Evolutionary conservation across 1,139 yeast genomes (phyloP).

Genomic region (Candida glucosophila): DNA sequence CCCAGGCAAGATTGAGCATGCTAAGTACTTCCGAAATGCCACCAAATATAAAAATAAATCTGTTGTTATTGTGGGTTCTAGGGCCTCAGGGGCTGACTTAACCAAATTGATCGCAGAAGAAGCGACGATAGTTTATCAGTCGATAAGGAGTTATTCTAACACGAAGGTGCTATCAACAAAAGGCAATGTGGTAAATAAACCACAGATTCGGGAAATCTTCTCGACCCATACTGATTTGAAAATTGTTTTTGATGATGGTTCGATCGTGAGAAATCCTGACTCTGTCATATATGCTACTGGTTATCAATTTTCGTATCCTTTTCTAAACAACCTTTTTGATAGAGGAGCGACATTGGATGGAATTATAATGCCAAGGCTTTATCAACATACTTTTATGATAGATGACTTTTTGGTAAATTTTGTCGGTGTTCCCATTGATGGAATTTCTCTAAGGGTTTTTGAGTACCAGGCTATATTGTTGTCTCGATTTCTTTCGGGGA

Average conservation of each 20-base stretch:
- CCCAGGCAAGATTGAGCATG: constrained; percentile 24
- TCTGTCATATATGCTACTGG: constrained; percentile 37
- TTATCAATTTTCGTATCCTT: constrained; percentile 34
- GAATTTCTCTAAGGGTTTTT: constrained; percentile 28
- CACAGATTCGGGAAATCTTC: constrained; percentile 21
- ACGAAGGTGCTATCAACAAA: neutral
- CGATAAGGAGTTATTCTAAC: constrained; percentile 7
- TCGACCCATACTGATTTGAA: constrained; percentile 7
- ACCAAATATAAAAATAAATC: constrained; percentile 20
- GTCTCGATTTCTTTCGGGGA: constrained; percentile 24
- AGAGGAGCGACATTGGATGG: constrained; percentile 5
- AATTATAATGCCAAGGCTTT: constrained; percentile 19
- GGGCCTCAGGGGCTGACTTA: constrained; percentile 37
- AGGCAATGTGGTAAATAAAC: constrained; percentile 10
- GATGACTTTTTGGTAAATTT: constrained; percentile 27
- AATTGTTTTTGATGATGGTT: constrained; percentile 22
- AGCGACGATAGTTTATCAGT: constrained; percentile 30
- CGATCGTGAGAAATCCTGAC: constrained; percentile 19
- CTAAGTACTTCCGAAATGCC: constrained; percentile 29
- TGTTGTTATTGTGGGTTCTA: constrained; percentile 33
- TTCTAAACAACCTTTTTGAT: constrained; percentile 13
- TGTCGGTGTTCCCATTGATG: constrained; percentile 36
- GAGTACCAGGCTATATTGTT: constrained; percentile 35
- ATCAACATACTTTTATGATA: constrained; percentile 28
- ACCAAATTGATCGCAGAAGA: constrained; percentile 19